Base-by-base conservation (phyloP, 768 basidiomycete species). In the Leccinellum albellum region DNA sequence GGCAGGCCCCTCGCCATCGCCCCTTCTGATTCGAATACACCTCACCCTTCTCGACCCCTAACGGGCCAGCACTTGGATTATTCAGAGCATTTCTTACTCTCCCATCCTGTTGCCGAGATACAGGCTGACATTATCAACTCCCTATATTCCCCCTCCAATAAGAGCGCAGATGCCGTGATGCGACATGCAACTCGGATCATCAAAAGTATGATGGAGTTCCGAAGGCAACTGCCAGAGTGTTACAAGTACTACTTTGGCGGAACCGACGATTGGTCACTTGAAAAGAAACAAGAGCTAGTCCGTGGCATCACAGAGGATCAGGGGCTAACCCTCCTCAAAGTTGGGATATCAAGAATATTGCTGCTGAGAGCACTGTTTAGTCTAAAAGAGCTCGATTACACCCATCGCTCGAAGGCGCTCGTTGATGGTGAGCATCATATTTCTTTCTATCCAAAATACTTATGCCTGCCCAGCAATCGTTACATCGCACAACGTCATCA, bases 121-220 rank as follows among this genome's bases (percentile, higher is more conserved):
- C 91, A 94, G 61, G 91, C 91, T 4, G 91, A 93, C 60, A 90
- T 94, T 58, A 89, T 93, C 76, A 90, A 89, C 67, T 89, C 89
- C 10, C 78, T 94, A 8, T 94, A 93, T 66, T 79, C 84, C 8
- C 91, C 91, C 1, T 83, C 85, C n/a, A 80, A 79, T 48, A 86
- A 88, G 70, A 80, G 78, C 23, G 81, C 80, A 1, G 88, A 90
- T 61, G 75, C 81, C 9, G 82, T 91, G 58, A 84, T 91, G 79
- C 82, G 83, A 45, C 86, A 89, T 64, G 88, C 91, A 23, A 87
- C 80, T 23, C 79, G 91, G 53, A 91, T 93, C 54, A 87, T 90
- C 59, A 88, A 86, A 73, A 83, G 83, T 62, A 85, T 92, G 80
- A 73, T 78, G 26, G 86, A 86, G 56, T 89, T 90, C 68, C 76